phyloP scores from a whole-genome alignment of 139 green algal species.

The Haematococcus lacustris region DNA sequence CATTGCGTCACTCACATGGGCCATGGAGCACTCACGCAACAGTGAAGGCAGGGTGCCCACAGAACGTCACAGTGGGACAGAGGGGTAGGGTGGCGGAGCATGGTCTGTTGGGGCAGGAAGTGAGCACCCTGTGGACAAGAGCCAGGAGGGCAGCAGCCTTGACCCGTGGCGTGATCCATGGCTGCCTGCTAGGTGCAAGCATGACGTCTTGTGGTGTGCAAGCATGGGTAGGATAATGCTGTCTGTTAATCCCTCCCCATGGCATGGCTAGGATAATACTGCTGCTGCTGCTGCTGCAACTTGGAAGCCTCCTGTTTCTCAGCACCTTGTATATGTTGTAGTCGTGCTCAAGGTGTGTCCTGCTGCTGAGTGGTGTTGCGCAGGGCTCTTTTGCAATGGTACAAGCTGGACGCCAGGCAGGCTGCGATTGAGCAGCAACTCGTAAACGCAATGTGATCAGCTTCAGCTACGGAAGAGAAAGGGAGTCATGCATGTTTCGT shows the following conservation, averaged over 20 bases:
- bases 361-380: neutral
- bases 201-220: neutral
- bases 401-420: constrained; percentile 6
- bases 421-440: constrained; percentile 1
- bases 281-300: too few species aligned
- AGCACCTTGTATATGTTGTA: too few species aligned
- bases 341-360: neutral
- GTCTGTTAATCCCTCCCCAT: too few species aligned
- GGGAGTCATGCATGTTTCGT: too few species aligned
- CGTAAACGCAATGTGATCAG: neutral
- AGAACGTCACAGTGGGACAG: too few species aligned
- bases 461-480: too few species aligned
- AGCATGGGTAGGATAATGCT: neutral
- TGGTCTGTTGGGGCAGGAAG: neutral
- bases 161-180: neutral
- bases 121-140: neutral
- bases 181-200: neutral
- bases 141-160: neutral
- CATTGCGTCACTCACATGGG: too few species aligned
- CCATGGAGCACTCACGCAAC: too few species aligned
- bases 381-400: constrained; percentile 9
- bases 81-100: too few species aligned
- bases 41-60: too few species aligned
- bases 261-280: neutral
- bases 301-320: too few species aligned